Percentiles rank a stretch among this genome's conserved stretches.
Evolutionary conservation across 495 filamentous ascomycete species (phyloP).

Genomic region (Lepraria neglecta): DNA sequence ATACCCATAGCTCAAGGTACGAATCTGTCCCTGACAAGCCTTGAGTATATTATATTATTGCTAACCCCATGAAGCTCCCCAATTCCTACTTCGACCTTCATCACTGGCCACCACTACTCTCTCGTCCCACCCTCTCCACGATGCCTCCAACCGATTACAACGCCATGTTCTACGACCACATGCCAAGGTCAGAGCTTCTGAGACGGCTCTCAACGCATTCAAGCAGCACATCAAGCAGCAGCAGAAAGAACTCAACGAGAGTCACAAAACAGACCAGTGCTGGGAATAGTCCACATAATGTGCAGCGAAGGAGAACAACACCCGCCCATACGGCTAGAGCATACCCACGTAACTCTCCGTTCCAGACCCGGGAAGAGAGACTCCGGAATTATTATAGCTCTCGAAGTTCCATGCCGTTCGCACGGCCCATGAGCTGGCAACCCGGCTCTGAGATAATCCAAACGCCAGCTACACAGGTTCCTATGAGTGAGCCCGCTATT

Average conservation of each 20-base stretch:
- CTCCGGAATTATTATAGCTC: constrained; percentile 27
- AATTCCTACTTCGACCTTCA: neutral
- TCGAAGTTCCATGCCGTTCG: constrained; percentile 30
- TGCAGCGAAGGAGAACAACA: constrained; percentile 50
- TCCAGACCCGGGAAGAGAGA: constrained; percentile 19
- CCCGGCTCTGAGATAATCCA: constrained; percentile 33
- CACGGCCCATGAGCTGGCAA: constrained; percentile 66
- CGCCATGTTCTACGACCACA: constrained; percentile 14
- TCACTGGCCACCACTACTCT: neutral
- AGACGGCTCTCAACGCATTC: constrained; percentile 27
- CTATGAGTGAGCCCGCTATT: constrained; percentile 15
- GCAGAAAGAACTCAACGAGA: constrained; percentile 42
- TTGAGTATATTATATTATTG: neutral
- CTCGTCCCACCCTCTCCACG: constrained; percentile 6
- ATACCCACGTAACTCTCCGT: constrained; percentile 14
- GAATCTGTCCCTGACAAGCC: constrained; percentile 2
- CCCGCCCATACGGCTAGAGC: constrained; percentile 42
- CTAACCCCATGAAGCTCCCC: constrained; percentile 1
- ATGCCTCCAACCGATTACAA: constrained; percentile 16
- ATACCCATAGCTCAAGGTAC: constrained; percentile 13
- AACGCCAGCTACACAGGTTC: neutral
- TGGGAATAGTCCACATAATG: constrained; percentile 61
- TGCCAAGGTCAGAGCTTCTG: constrained; percentile 25
- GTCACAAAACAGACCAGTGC: constrained; percentile 63
- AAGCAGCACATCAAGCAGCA: constrained; percentile 23